These are phyloP conservation scores for Hsuehochloa calcarea DNA, from an alignment of 176 grass and related monocot species.

Conservation along the genomic window DNA sequence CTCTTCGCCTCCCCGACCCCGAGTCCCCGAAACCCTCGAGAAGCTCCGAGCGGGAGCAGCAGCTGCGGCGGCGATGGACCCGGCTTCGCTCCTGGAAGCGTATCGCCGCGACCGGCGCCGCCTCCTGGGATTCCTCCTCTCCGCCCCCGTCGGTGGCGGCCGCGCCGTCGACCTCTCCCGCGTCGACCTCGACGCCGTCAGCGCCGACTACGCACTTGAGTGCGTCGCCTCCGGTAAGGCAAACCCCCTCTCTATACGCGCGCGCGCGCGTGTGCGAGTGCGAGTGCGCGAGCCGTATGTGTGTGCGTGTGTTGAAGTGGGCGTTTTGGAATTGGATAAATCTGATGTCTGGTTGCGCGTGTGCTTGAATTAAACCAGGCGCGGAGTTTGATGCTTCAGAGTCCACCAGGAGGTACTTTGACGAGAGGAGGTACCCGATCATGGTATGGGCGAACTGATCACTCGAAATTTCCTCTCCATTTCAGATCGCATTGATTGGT, in stretches of 20 bases:
- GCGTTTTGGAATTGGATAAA: background rate
- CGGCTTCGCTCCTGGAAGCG: slow-evolving; percentile 50
- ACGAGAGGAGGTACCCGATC: slow-evolving; percentile 69
- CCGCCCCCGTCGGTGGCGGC: slow-evolving; percentile 35
- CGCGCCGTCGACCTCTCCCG: slow-evolving; percentile 52
- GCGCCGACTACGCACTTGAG: slow-evolving; percentile 71
- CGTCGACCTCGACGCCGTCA: slow-evolving; percentile 73
- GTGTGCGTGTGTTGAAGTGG: background rate
- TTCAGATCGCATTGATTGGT: background rate
- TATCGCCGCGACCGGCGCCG: slow-evolving; percentile 76
- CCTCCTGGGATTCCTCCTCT: slow-evolving; percentile 79
- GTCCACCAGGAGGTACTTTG: slow-evolving; percentile 71
- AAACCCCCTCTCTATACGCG: background rate
- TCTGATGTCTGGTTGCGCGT: background rate
- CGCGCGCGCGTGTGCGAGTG: background rate
- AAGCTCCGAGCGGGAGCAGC: background rate
- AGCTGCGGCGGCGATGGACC: slow-evolving; percentile 41
- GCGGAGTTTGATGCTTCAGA: slow-evolving; percentile 66
- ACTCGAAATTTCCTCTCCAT: background rate
- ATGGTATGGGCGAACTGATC: slow-evolving; percentile 46
- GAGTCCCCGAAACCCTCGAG: slow-evolving; percentile 26
- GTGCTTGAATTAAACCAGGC: slow-evolving; percentile 39
- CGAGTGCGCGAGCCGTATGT: background rate
- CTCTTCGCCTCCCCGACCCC: background rate
- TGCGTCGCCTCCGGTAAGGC: slow-evolving; percentile 64